Evolutionary conservation across 257 asterid species (phyloP).

Genomic region (Solanum chilense): DNA sequence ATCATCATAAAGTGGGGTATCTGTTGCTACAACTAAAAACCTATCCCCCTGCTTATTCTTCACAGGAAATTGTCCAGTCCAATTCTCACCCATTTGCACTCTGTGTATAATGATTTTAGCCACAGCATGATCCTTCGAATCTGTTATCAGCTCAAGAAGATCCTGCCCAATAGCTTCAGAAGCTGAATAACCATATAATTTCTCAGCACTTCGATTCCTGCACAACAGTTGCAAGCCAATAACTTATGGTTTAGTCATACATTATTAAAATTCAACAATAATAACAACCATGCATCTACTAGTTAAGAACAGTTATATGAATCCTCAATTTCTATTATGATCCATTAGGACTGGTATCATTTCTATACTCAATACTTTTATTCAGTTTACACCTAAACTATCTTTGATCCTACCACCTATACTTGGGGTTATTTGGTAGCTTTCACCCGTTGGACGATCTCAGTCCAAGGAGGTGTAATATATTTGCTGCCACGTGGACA

Average conservation of each 20-base stretch:
- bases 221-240: conserved; percentile 1
- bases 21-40: conserved; percentile 45
- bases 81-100: conserved; percentile 53
- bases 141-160: conserved; percentile 43
- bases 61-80: conserved; percentile 86
- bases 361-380: background rate
- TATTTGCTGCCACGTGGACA: background rate
- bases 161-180: conserved; percentile 61
- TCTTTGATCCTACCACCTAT: background rate
- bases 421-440: background rate
- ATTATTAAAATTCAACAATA: background rate
- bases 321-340: background rate
- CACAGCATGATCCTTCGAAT: conserved; percentile 24
- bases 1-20: conserved; percentile 77
- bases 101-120: conserved; percentile 43
- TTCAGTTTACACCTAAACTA: background rate
- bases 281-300: background rate
- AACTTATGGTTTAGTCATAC: background rate
- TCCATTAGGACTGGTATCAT: background rate
- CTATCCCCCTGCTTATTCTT: conserved; percentile 50
- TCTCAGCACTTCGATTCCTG: conserved; percentile 84
- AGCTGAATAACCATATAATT: conserved; percentile 56
- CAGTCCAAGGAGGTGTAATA: background rate
- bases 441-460: background rate
- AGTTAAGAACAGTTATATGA: background rate